Conservation (phyloP, 805 yeast species). For the Cyberlindnera misumaiensis region DNA sequence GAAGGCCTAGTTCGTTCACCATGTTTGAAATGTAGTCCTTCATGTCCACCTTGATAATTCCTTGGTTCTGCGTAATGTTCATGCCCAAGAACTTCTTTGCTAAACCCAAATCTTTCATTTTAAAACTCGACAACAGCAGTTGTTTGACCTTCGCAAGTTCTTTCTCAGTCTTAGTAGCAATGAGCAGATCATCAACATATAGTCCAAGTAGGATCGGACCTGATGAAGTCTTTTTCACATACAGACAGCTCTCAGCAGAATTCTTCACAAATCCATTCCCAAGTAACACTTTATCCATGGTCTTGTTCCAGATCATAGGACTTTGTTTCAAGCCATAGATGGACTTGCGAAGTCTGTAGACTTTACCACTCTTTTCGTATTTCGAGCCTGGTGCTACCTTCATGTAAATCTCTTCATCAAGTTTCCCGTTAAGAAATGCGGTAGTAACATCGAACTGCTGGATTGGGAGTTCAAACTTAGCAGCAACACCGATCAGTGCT, state of each 20-base stretch:
- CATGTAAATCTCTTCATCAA: conserved; percentile 3
- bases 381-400: background rate
- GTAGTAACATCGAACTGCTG: conserved; percentile 1
- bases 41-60: background rate
- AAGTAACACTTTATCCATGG: background rate
- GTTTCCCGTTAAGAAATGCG: conserved; percentile 1
- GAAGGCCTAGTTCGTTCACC: background rate
- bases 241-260: conserved; percentile 1
- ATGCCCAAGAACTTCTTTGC: conserved; percentile 2
- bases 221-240: background rate
- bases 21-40: background rate
- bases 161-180: background rate
- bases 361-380: background rate
- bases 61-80: background rate
- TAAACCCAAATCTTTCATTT: conserved; percentile 2
- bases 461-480: background rate
- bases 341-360: background rate
- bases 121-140: background rate
- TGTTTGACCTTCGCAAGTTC: background rate
- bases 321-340: background rate
- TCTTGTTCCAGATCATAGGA: background rate
- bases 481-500: background rate
- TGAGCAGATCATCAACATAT: conserved; percentile 4
- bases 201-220: background rate
- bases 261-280: background rate